A percentile compares a stretch with the other conserved stretches of the same genome.
These are phyloP conservation scores for Rutidosis leptorrhynchoides DNA, from an alignment of 129 eudicot species.

Conservation along the genomic window DNA sequence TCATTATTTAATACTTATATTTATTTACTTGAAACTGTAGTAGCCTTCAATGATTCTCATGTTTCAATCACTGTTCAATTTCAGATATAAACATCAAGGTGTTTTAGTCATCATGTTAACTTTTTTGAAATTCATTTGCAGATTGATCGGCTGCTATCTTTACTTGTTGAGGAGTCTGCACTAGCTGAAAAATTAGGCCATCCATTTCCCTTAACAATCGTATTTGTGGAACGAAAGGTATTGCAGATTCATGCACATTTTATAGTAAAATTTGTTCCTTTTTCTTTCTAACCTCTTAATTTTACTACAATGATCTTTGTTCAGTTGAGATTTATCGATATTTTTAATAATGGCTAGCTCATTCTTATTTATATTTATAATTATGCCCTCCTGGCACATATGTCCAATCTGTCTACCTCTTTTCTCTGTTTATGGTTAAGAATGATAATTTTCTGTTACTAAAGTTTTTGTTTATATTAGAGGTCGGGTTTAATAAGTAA, in stretches of 20 bases:
- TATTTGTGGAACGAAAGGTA: slow-evolving; percentile 93
- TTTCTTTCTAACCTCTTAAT: not conserved
- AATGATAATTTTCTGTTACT: slow-evolving; percentile 2
- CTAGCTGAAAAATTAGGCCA: slow-evolving; percentile 63
- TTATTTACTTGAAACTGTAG: not conserved
- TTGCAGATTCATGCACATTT: slow-evolving; percentile 9
- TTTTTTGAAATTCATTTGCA: slow-evolving; percentile 28
- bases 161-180: slow-evolving; percentile 80
- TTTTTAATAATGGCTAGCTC: not conserved
- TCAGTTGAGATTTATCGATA: not conserved
- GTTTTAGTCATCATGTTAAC: slow-evolving; percentile 12
- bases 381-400: not conserved
- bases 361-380: not conserved
- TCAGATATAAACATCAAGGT: slow-evolving; percentile 1
- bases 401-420: not conserved
- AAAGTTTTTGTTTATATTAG: not conserved
- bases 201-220: slow-evolving; percentile 71
- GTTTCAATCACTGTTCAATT: slow-evolving; percentile 8
- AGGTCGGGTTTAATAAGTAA: not conserved
- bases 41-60: slow-evolving; percentile 1
- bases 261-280: not conserved
- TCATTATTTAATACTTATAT: too few species aligned
- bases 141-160: slow-evolving; percentile 73
- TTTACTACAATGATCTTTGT: not conserved
- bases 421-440: not conserved